A percentile compares a stretch with the other conserved stretches of the same genome.
Conservation (phyloP, 1,284 basidiomycete genomes). For the Acaromyces ingoldii region DNA sequence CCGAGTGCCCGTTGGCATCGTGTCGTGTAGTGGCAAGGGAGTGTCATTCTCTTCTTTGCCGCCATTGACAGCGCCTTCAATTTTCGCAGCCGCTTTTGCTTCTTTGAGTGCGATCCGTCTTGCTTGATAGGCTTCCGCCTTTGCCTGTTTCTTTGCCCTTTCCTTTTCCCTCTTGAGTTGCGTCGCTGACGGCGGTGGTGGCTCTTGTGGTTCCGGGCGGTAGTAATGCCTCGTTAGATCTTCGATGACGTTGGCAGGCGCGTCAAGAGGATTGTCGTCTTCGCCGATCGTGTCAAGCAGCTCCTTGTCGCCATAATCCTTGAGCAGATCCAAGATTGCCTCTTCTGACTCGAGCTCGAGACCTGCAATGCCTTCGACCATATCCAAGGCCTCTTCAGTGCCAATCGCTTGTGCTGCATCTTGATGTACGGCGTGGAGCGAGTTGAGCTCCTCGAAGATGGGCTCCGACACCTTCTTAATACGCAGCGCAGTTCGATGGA, state of each 20-base stretch:
- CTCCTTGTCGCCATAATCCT: constrained; percentile 16
- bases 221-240: constrained; percentile 27
- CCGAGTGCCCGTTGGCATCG: too few relatives aligned
- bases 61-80: too few relatives aligned
- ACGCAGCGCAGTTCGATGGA: constrained; percentile 68
- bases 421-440: constrained; percentile 19
- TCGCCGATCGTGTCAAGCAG: constrained; percentile 1
- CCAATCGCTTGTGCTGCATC: too few relatives aligned
- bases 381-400: too few relatives aligned
- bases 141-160: not conserved
- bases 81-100: not conserved
- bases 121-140: not conserved
- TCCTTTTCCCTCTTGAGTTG: not conserved
- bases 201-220: not conserved
- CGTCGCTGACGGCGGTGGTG: not conserved
- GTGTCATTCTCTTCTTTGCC: too few relatives aligned
- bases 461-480: constrained; percentile 63
- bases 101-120: not conserved
- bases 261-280: not conserved
- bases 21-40: too few relatives aligned
- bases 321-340: constrained; percentile 20
- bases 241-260: constrained; percentile 21
- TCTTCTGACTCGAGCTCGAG: constrained; percentile 29
- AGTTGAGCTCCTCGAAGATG: constrained; percentile 57
- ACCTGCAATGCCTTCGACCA: not conserved